Evolutionary conservation across 352 stramenopile species (phyloP).

Genomic region (Phytophthora aleatoria): DNA sequence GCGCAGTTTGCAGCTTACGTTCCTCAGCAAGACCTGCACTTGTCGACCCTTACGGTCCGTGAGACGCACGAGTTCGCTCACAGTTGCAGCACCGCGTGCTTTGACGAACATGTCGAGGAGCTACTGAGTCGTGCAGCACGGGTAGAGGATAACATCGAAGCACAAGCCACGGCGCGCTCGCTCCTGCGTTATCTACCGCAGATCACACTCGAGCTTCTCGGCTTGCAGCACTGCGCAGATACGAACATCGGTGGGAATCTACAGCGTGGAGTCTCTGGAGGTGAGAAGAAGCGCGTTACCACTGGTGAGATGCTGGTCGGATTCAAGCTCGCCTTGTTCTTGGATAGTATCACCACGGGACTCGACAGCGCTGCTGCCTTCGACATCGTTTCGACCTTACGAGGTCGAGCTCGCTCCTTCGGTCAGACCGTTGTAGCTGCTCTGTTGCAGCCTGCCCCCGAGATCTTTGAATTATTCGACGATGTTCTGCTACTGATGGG

Average conservation of each 20-base stretch:
- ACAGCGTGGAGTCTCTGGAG: conserved; percentile 73
- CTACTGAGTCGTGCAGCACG: conserved; percentile 33
- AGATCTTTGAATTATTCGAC: conserved; percentile 63
- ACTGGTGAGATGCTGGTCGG: conserved; percentile 88
- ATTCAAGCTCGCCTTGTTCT: conserved; percentile 63
- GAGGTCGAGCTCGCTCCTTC: conserved; percentile 40
- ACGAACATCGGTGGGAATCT: conserved; percentile 59
- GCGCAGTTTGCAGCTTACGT: conserved; percentile 51
- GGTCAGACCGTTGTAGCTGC: conserved; percentile 64
- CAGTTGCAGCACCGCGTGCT: conserved; percentile 62
- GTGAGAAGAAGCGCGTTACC: conserved; percentile 90
- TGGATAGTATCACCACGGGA: conserved; percentile 77
- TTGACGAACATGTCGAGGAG: conserved; percentile 42
- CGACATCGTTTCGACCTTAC: conserved; percentile 50
- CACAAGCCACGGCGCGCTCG: conserved; percentile 29
- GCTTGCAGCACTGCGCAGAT: conserved; percentile 46
- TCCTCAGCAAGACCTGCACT: conserved; percentile 62
- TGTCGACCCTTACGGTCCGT: conserved; percentile 48
- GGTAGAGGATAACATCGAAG: conserved; percentile 28
- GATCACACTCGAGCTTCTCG: conserved; percentile 41
- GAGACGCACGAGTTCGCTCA: conserved; percentile 93
- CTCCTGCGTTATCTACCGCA: conserved; percentile 36
- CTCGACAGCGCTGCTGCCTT: conserved; percentile 62
- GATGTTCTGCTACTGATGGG: conserved; percentile 59
- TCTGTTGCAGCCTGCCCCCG: conserved; percentile 82